Base-by-base conservation (phyloP, 2,329 filamentous ascomycete genomes). In the Setomelanomma holmii region DNA sequence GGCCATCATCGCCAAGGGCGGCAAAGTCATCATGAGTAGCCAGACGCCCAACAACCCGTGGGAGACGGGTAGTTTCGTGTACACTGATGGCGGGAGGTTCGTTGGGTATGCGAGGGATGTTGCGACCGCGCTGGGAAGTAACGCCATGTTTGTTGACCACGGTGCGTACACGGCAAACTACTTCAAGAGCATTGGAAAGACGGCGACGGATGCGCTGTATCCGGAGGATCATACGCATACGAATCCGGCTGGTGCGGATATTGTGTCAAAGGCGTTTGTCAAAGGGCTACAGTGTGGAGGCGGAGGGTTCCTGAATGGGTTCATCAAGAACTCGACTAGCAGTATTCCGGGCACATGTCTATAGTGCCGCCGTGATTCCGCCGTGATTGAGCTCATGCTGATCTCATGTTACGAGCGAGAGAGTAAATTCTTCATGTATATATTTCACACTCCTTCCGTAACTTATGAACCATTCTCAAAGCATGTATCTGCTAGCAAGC, bases 181-280 rank as follows among this genome's bases (percentile, higher is more conserved):
- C 34, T 86, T 82, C 66, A 66, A 80, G 66, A 73, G 75, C 12
- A 63, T 86, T 40, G 84, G 85, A 0, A 74, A 72, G 35, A 53
- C 72, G 0, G 77, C 73, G 3, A 82, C 86, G 21, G 80, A 86
- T 66, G 73, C 75, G 0, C 77, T 80, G 55, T 89, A 81, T 55
- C 83, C 85, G 0, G 78, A 78, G 17, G 85, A 87, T 60, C 85
- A 88, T 68, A 88, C 85, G 0, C 86, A 88, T 67, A 87, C 85
- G 1, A 82, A 79, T 45, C 75, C 82, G 0, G 75, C 72, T 22
- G 82, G 84, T n/a, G 84, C 86, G 1, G 76, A 83, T 53, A 72
- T 81, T 4, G 81, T 84, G 46, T 80, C 84, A 0, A 76, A 82
- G 60, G 80, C 82, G 4, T 88, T 87, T 61, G 80, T 85, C 23